Conservation (phyloP, 2,329 filamentous ascomycete genomes). For the Dactylellina parvicollis region DNA sequence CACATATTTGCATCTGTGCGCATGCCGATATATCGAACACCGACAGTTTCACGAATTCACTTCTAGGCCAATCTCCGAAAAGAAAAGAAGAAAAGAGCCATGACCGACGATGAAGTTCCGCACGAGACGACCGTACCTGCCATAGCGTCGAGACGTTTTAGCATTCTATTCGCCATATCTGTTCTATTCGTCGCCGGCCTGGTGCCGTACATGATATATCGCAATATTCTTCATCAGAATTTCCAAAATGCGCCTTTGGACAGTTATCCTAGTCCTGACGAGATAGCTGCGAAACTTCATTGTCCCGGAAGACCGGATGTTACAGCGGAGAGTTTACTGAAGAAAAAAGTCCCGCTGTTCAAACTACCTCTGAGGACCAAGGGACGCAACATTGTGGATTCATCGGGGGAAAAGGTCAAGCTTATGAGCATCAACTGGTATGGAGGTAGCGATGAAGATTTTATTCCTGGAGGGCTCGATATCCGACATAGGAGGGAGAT, state of each 20-base stretch:
- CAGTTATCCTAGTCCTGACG: constrained; percentile 30
- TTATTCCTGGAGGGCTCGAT: constrained; percentile 72
- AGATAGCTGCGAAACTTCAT: constrained; percentile 34
- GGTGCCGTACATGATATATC: constrained; percentile 44
- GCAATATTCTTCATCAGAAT: constrained; percentile 47
- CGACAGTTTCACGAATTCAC: background rate
- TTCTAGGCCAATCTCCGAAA: background rate
- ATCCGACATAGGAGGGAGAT: constrained; percentile 71
- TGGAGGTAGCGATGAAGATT: constrained; percentile 74
- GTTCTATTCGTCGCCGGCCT: constrained; percentile 30
- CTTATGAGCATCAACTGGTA: constrained; percentile 76
- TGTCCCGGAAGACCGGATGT: constrained; percentile 23
- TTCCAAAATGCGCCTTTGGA: constrained; percentile 27
- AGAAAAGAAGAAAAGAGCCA: background rate
- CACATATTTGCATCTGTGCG: constrained; percentile 15
- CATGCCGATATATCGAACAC: background rate
- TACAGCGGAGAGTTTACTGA: background rate
- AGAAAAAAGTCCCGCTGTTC: constrained; percentile 60
- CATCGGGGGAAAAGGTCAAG: constrained; percentile 69
- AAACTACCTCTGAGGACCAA: constrained; percentile 69
- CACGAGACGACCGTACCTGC: constrained; percentile 9
- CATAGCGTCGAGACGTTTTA: constrained; percentile 25
- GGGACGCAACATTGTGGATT: constrained; percentile 72
- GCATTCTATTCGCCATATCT: constrained; percentile 17
- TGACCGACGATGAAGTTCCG: constrained; percentile 30